Conservation (phyloP, 305 asterid genomes). For the Coffea humblotiana region DNA sequence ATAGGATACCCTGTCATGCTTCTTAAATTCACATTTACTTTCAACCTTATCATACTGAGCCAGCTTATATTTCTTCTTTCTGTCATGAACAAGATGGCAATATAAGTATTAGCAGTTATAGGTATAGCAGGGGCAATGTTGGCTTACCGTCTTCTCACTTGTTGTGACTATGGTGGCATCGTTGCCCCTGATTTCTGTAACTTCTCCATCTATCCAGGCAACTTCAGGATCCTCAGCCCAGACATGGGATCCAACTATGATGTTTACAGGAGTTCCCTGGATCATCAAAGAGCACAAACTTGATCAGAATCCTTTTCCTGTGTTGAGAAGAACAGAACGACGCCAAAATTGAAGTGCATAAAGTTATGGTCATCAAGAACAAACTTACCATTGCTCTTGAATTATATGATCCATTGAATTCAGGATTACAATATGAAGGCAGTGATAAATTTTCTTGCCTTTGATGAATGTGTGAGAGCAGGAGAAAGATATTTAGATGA, state of each 20-base stretch:
- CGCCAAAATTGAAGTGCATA: conserved; percentile 13
- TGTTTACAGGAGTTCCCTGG: conserved; percentile 94
- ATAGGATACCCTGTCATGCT: not conserved
- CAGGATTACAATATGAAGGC: conserved; percentile 22
- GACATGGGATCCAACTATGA: conserved; percentile 87
- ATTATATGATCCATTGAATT: conserved; percentile 64
- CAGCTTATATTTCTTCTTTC: not conserved
- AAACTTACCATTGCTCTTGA: conserved; percentile 59
- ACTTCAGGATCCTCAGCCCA: conserved; percentile 86
- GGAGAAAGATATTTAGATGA: conserved; percentile 32
- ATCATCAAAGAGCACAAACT: conserved; percentile 28
- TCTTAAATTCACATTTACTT: not conserved
- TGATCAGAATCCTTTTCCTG: conserved; percentile 7
- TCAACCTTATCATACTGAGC: not conserved
- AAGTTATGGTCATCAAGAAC: conserved; percentile 26
- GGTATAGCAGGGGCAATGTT: not conserved
- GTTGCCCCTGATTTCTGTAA: conserved; percentile 62
- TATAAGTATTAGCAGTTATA: not conserved
- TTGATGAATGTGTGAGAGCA: conserved; percentile 26
- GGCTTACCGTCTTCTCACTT: conserved; percentile 70
- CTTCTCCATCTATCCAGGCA: conserved; percentile 92
- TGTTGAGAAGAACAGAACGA: conserved; percentile 17
- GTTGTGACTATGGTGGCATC: conserved; percentile 67
- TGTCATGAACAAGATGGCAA: not conserved
- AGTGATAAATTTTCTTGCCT: conserved; percentile 17